phyloP scores from a whole-genome alignment of 768 basidiomycete genomes.

The Nidula microcarpa region DNA sequence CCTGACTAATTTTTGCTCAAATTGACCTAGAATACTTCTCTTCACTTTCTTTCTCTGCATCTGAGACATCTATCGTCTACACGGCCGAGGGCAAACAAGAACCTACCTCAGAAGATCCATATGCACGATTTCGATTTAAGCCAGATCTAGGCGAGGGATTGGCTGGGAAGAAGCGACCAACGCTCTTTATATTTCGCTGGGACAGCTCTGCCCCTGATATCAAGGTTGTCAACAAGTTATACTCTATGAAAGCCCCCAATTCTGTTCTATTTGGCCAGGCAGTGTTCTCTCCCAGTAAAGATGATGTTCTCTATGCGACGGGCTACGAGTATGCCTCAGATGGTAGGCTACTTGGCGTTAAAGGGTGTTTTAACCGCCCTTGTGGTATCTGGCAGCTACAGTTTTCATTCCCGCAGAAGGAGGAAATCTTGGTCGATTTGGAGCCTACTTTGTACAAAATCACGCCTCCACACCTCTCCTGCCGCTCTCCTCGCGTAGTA shows the following conservation, averaged over 20 bases:
- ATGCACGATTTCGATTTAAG: constrained; percentile 46
- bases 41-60: constrained; percentile 50
- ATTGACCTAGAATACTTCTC: constrained; percentile 42
- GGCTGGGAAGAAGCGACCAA: constrained; percentile 47
- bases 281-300: constrained; percentile 38
- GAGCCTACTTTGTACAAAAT: constrained; percentile 27
- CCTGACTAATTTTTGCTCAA: neutral
- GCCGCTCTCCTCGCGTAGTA: constrained; percentile 57
- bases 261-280: constrained; percentile 52
- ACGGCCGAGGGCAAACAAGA: constrained; percentile 51
- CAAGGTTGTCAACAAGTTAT: neutral
- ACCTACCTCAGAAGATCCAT: constrained; percentile 24
- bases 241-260: constrained; percentile 4
- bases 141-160: constrained; percentile 66
- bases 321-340: constrained; percentile 61
- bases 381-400: constrained; percentile 52
- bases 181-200: constrained; percentile 55
- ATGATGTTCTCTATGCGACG: constrained; percentile 46
- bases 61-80: constrained; percentile 53
- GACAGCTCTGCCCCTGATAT: constrained; percentile 7
- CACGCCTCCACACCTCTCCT: constrained; percentile 39
- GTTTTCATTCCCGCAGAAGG: constrained; percentile 12
- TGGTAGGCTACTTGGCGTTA: constrained; percentile 55
- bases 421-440: neutral
- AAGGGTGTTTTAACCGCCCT: constrained; percentile 58